These are phyloP conservation scores for Anthostomella pinea DNA, from an alignment of 2,329 filamentous ascomycete genomes.

Conservation along the genomic window DNA sequence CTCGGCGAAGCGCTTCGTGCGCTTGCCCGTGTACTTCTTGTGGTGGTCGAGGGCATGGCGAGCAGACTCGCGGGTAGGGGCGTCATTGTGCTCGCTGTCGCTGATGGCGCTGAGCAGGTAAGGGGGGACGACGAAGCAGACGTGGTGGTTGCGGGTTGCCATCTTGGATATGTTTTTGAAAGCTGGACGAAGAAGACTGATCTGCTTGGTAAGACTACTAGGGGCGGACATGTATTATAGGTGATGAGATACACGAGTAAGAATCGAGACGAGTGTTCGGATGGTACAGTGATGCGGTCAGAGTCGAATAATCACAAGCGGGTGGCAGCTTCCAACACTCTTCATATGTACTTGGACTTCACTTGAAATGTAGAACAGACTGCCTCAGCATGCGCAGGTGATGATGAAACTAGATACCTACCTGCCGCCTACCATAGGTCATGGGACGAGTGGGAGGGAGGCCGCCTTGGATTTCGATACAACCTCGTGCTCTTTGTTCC, in stretches of 20 bases:
- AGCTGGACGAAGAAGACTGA: slow-evolving; percentile 1
- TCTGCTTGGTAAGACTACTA: slow-evolving; percentile 4
- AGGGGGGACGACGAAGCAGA: slow-evolving; percentile 45
- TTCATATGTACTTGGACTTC: background rate
- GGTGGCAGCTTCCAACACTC: too few species aligned
- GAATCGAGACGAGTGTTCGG: background rate
- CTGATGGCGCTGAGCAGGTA: slow-evolving; percentile 44
- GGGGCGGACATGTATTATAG: slow-evolving; percentile 6
- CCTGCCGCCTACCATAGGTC: too few species aligned
- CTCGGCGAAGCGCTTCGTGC: slow-evolving; percentile 35
- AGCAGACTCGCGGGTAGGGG: slow-evolving; percentile 36
- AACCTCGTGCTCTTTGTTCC: too few species aligned
- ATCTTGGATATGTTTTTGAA: slow-evolving; percentile 16
- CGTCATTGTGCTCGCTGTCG: slow-evolving; percentile 37
- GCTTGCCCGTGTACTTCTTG: slow-evolving; percentile 29
- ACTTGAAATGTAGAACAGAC: too few species aligned
- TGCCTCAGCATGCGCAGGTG: too few species aligned
- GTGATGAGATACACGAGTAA: background rate
- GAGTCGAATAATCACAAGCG: too few species aligned
- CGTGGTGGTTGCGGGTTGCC: slow-evolving; percentile 17
- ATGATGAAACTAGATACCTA: background rate
- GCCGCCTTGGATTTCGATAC: too few species aligned
- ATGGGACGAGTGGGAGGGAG: too few species aligned
- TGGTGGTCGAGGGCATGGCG: slow-evolving; percentile 34
- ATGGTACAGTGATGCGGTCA: background rate